phyloP scores from a whole-genome alignment of 2,329 filamentous ascomycete genomes.

The Ophiostoma tasmaniense region DNA sequence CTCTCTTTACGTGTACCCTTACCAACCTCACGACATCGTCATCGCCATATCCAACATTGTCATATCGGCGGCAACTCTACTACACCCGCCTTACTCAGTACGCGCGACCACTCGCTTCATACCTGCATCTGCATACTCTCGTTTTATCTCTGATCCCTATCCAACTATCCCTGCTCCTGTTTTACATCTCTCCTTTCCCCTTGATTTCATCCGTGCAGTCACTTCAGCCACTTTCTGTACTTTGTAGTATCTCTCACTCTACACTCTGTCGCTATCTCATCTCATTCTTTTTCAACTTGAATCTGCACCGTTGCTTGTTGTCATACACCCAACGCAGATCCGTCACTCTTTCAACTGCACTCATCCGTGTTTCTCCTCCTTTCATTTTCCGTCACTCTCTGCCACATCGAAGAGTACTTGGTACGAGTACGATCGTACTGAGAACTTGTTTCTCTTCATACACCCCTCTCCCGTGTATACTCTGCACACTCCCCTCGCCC shows the following conservation, averaged over 20 bases:
- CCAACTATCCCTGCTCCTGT: slow-evolving; percentile 9
- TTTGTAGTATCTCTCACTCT: neutral
- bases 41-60: neutral
- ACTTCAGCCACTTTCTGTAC: neutral
- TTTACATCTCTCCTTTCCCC: slow-evolving; percentile 10
- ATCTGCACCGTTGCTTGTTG: neutral
- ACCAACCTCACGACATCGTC: neutral
- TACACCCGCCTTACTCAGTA: neutral
- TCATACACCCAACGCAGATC: neutral
- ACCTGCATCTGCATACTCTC: neutral
- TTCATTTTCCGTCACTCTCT: neutral
- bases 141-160: slow-evolving; percentile 1
- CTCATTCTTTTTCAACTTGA: neutral
- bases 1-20: neutral
- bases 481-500: slow-evolving; percentile 6
- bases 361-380: neutral
- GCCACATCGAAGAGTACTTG: too few species aligned
- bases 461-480: neutral
- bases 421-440: neutral
- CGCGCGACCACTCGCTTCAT: neutral
- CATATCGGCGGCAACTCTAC: neutral
- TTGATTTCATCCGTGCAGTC: slow-evolving; percentile 5
- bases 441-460: neutral
- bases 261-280: neutral
- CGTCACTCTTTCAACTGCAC: neutral